Percentiles rank a stretch among this genome's conserved stretches.
Evolutionary conservation across 2,329 filamentous ascomycete genomes (phyloP).

Genomic region (Aspergillus sp.): DNA sequence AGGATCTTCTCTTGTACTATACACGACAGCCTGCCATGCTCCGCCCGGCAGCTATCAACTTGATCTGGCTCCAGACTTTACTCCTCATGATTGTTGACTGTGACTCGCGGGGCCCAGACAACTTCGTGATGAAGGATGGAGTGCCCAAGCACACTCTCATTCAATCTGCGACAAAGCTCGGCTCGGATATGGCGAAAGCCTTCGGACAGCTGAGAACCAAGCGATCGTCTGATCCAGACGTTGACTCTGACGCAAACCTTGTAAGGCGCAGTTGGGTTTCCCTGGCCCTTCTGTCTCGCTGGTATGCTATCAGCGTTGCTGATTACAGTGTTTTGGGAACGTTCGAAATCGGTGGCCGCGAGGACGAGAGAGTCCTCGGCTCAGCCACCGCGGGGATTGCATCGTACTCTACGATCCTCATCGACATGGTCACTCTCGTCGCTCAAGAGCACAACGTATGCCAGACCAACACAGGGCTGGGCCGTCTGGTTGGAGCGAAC

Average conservation of each 20-base stretch:
- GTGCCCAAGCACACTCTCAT: conserved; percentile 43
- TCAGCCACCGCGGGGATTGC: conserved; percentile 39
- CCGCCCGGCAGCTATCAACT: conserved; percentile 38
- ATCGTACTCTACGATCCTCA: conserved; percentile 41
- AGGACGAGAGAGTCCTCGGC: conserved; percentile 43
- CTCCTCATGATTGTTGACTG: conserved; percentile 47
- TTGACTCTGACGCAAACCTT: conserved; percentile 45
- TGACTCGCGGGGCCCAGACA: conserved; percentile 45
- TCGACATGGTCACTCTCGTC: conserved; percentile 39
- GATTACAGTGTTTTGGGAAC: conserved; percentile 41
- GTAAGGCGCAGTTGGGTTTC: conserved; percentile 45
- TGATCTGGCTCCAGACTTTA: conserved; percentile 46
- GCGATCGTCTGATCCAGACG: conserved; percentile 35
- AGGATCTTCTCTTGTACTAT: conserved; percentile 42
- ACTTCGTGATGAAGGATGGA: conserved; percentile 44
- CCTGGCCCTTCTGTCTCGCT: conserved; percentile 42
- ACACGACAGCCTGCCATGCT: conserved; percentile 41
- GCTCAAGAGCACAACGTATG: conserved; percentile 37
- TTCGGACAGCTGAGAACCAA: conserved; percentile 43
- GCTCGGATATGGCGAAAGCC: conserved; percentile 41
- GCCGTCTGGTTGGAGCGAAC: conserved; percentile 40
- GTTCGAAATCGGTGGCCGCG: conserved; percentile 41
- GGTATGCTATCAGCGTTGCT: conserved; percentile 46
- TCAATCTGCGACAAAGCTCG: conserved; percentile 42
- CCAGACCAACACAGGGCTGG: conserved; percentile 38